phyloP scores from a whole-genome alignment of 2,329 filamentous ascomycete species.

The Trichophyton schoenleinii region DNA sequence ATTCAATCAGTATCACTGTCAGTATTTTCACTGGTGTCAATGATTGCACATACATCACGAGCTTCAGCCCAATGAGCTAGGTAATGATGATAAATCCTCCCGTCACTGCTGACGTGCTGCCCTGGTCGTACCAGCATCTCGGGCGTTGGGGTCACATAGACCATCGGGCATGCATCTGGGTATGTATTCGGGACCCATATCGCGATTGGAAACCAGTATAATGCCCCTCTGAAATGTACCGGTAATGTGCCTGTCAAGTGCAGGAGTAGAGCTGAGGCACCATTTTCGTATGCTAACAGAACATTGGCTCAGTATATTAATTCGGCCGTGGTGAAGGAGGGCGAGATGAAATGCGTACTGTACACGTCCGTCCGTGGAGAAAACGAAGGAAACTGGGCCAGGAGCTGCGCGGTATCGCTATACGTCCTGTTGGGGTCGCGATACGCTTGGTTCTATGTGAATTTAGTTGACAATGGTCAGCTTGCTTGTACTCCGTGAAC shows the following conservation, averaged over 20 bases:
- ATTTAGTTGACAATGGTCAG: slow-evolving; percentile 12
- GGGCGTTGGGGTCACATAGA: slow-evolving; percentile 77
- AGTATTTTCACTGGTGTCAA: background rate
- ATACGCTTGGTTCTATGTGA: slow-evolving; percentile 59
- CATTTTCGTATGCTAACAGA: slow-evolving; percentile 68
- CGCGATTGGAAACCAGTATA: slow-evolving; percentile 81
- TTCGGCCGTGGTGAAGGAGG: background rate
- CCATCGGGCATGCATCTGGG: slow-evolving; percentile 69
- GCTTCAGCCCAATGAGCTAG: slow-evolving; percentile 77
- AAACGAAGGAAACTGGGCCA: slow-evolving; percentile 67
- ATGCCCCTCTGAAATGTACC: slow-evolving; percentile 77
- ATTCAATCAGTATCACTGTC: slow-evolving; percentile 8
- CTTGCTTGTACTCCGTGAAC: background rate
- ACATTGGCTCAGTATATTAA: background rate
- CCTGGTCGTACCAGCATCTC: slow-evolving; percentile 83
- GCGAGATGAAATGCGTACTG: slow-evolving; percentile 46
- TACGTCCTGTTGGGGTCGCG: slow-evolving; percentile 86
- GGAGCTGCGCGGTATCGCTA: slow-evolving; percentile 71
- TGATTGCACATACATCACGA: slow-evolving; percentile 61
- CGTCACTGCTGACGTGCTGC: slow-evolving; percentile 88
- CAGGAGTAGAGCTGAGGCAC: slow-evolving; percentile 71
- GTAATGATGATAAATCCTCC: slow-evolving; percentile 91
- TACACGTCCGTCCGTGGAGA: slow-evolving; percentile 86
- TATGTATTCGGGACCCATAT: slow-evolving; percentile 91
- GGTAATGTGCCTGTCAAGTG: slow-evolving; percentile 79